Evolutionary conservation across 495 filamentous ascomycete species (phyloP).

Genomic region (Cercophora samala): DNA sequence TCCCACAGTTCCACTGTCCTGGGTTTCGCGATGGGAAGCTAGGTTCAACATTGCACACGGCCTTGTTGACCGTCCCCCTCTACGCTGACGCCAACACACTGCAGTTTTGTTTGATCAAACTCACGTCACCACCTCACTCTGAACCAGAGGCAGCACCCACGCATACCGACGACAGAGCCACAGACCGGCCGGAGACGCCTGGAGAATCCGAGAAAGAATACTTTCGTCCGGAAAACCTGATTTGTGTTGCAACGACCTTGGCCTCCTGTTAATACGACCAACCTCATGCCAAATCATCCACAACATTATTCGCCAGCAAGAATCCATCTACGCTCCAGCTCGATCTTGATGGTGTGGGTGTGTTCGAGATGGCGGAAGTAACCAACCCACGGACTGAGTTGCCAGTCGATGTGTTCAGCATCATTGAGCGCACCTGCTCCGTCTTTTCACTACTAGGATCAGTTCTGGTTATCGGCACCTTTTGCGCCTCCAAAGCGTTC

Average conservation of each 20-base stretch:
- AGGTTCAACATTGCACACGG: not conserved
- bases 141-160: not conserved
- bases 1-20: not conserved
- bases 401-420: slow-evolving; percentile 46
- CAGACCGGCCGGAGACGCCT: not conserved
- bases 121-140: slow-evolving; percentile 8
- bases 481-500: slow-evolving; percentile 56
- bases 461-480: slow-evolving; percentile 70
- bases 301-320: no score
- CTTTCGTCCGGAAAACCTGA: not conserved
- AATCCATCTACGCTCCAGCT: not conserved
- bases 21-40: not conserved
- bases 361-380: not conserved
- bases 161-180: not conserved
- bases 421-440: slow-evolving; percentile 65
- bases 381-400: not conserved
- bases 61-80: not conserved
- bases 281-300: no score
- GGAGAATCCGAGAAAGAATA: no score
- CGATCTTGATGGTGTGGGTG: not conserved
- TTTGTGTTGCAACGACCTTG: not conserved
- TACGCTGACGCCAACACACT: not conserved
- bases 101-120: not conserved
- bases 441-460: slow-evolving; percentile 69
- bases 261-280: no score